These are phyloP conservation scores for Aspergillus puulaauensis DNA, from an alignment of 2,329 filamentous ascomycete species.

Conservation along the genomic window DNA sequence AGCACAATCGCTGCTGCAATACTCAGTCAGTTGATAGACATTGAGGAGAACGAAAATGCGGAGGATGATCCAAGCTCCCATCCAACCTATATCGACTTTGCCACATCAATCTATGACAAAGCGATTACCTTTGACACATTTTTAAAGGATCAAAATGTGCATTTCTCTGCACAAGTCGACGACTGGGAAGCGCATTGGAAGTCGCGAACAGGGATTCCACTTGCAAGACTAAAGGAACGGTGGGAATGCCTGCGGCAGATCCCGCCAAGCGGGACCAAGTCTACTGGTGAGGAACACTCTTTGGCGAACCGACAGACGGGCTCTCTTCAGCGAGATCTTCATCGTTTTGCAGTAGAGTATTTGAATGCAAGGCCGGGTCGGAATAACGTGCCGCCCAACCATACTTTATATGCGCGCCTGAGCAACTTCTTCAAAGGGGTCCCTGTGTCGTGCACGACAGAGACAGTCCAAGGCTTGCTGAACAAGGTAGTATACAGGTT, in stretches of 20 bases:
- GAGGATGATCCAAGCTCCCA: not conserved
- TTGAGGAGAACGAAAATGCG: not conserved
- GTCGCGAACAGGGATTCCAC: not conserved
- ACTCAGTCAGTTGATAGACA: not conserved
- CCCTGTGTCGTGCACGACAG: too few relatives aligned
- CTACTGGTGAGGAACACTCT: not conserved
- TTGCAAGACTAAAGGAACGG: not conserved
- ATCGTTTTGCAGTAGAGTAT: not conserved
- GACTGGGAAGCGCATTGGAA: conserved; percentile 2
- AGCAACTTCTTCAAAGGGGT: too few relatives aligned
- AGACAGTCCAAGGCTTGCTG: too few relatives aligned
- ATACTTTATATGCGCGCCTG: too few relatives aligned
- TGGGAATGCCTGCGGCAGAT: not conserved
- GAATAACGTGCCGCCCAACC: not conserved
- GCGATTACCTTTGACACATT: not conserved
- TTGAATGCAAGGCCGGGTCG: not conserved
- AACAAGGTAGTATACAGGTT: too few relatives aligned
- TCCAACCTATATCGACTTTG: not conserved
- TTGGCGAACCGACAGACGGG: too few relatives aligned
- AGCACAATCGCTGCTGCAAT: not conserved
- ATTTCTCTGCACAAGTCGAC: conserved; percentile 8
- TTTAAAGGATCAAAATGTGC: not conserved
- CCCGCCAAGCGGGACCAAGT: not conserved
- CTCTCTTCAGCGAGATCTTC: not conserved
- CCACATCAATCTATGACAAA: conserved; percentile 1